A percentile compares a stretch with the other conserved stretches of the same genome.
phyloP scores from a whole-genome alignment of 2,329 filamentous ascomycete species.

The Coniochaeta sp. region DNA sequence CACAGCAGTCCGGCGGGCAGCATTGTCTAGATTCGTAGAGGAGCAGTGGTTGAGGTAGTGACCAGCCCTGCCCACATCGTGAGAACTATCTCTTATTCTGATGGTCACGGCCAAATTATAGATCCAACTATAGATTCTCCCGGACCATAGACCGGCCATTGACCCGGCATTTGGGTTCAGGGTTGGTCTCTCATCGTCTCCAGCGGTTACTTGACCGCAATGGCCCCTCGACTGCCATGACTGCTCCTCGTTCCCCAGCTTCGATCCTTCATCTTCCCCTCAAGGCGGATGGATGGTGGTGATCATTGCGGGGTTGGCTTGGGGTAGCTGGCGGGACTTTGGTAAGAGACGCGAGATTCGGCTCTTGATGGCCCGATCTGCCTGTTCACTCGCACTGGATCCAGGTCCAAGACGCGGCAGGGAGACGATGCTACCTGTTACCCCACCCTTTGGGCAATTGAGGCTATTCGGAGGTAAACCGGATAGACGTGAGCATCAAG shows the following conservation, averaged over 20 bases:
- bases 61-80: neutral
- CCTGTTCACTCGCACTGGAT: neutral
- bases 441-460: conserved; percentile 1
- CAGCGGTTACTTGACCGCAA: neutral
- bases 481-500: neutral
- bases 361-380: neutral
- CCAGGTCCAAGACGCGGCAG: no score
- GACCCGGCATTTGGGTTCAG: neutral
- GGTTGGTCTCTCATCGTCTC: neutral
- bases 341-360: neutral
- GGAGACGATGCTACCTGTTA: neutral
- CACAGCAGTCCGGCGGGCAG: neutral
- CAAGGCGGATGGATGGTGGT: neutral
- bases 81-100: neutral
- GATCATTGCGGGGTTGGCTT: conserved; percentile 1
- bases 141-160: neutral
- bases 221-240: neutral
- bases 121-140: neutral
- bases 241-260: neutral
- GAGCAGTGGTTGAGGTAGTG: neutral
- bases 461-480: conserved; percentile 1
- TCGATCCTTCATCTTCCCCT: neutral
- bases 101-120: neutral
- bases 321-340: neutral
- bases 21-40: neutral